A percentile compares a stretch with the other conserved stretches of the same genome.
Evolutionary conservation across 441 rosid species (phyloP).

Genomic region (Euphorbia celastroides): DNA sequence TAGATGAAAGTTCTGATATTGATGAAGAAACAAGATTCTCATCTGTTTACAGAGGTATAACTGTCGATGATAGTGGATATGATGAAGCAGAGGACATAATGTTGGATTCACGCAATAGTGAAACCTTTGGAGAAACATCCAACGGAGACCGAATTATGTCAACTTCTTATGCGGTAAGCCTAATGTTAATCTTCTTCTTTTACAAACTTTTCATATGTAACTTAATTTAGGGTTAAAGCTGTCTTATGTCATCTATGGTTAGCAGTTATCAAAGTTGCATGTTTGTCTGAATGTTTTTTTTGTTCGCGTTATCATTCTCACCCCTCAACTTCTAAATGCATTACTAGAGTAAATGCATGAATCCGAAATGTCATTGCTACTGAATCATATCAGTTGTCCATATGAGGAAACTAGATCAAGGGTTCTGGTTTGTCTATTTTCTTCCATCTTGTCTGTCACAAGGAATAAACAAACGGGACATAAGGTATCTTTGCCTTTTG

Average conservation of each 20-base stretch:
- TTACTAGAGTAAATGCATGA: neutral
- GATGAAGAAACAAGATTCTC: constrained; percentile 40
- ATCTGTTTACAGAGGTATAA: too few species aligned
- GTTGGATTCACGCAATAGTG: constrained; percentile 50
- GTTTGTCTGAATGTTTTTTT: neutral
- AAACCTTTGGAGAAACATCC: constrained; percentile 63
- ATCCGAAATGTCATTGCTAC: too few species aligned
- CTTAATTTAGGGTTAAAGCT: neutral
- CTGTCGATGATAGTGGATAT: too few species aligned
- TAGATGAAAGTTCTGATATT: constrained; percentile 46
- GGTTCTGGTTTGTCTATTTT: neutral
- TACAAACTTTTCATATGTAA: too few species aligned
- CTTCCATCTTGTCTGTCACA: neutral
- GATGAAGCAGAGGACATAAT: constrained; percentile 37
- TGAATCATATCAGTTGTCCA: too few species aligned
- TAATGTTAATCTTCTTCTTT: too few species aligned
- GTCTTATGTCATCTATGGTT: neutral
- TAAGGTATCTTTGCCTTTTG: neutral
- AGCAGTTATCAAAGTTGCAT: too few species aligned
- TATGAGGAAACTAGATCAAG: neutral
- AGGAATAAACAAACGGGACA: neutral
- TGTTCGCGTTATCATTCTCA: neutral
- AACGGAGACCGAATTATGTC: constrained; percentile 36
- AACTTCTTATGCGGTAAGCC: constrained; percentile 52
- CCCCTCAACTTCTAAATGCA: neutral